Conservation (phyloP, 2,329 filamentous ascomycete species). For the Cordyceps farinosa region DNA sequence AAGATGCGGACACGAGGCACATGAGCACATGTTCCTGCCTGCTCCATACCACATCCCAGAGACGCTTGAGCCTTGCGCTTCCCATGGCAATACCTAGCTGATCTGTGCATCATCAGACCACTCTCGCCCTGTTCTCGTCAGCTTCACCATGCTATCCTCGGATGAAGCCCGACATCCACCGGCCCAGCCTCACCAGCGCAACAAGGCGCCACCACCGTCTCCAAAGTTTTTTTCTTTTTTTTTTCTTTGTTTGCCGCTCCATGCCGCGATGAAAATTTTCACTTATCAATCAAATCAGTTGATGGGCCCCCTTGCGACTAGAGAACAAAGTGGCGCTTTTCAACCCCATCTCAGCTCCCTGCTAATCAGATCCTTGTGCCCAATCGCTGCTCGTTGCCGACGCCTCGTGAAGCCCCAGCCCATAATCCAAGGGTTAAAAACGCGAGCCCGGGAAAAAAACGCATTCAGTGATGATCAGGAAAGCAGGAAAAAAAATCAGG, state of each 20-base stretch:
- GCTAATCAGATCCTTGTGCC: constrained; percentile 15
- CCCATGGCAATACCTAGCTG: too few species aligned
- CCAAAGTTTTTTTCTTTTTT: not conserved
- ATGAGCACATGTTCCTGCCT: not conserved
- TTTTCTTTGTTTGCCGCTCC: not conserved
- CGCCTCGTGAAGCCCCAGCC: not conserved
- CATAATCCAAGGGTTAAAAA: not conserved
- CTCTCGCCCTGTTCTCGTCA: not conserved
- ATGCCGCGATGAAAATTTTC: not conserved
- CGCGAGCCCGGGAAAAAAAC: constrained; percentile 1
- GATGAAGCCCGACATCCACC: too few species aligned
- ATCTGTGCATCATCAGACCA: constrained; percentile 1
- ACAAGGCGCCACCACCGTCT: not conserved
- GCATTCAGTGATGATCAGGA: not conserved
- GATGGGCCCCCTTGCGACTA: not conserved
- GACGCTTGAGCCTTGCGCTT: not conserved
- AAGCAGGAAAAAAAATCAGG: not conserved
- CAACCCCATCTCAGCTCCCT: not conserved
- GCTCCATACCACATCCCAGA: not conserved
- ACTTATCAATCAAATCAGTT: constrained; percentile 15
- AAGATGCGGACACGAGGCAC: not conserved
- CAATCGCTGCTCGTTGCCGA: constrained; percentile 1
- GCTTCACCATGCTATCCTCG: not conserved
- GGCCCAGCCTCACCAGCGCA: not conserved
- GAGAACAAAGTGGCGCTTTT: not conserved